Base-by-base conservation (phyloP, 345 rosid species). In the Hypericum perforatum region DNA sequence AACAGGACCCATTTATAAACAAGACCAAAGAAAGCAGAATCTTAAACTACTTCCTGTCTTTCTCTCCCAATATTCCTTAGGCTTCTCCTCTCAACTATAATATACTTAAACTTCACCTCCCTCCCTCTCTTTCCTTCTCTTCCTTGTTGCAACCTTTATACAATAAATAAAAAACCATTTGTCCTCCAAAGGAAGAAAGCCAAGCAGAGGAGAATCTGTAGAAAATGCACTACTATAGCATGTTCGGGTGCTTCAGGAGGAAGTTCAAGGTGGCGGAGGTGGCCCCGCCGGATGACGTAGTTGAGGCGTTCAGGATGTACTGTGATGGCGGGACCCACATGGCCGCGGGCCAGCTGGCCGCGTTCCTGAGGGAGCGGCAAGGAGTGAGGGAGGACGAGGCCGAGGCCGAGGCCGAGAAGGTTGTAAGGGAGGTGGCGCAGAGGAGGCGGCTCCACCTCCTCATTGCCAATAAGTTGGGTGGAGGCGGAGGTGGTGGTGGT, bases 311-410 rank as follows among this genome's bases (percentile, higher is more conserved):
- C 60, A 16, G 32, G 3, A 74, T 65, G 63, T 85, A 82, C 48
- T 50, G 89, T 0, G 78, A 67, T 1, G 95, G 77, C 0, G 85
- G 78, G 5, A 5, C 73, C 69, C 59, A 70, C 57, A 79, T 87
- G 92, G 61, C 81, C n/a, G 74, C 79, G 7, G 92, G 81, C 58
- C 92, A 91, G 76, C 65, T 91, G 51, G 76, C 50, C 60, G 70
- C 52, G 43, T 74, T 87, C 74, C 44, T 81, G 68, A 62, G 46
- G 54, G 95, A 79, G 6, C 71, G 65, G 47, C 94, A 88, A 56
- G 70, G 70, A 0, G 76, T 70, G 11, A 59, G 43, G 5, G 32
- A 22, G 32, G 68, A 5, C 36, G 75, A 46, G 9, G 52, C 73
- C 43, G 42, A 57, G 52, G 47, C 69, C 0, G 89, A 80, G 29